Percentiles rank a stretch among this genome's conserved stretches.
Conservation (phyloP, 1,284 basidiomycete genomes). For the Ceratobasidium sp. region DNA sequence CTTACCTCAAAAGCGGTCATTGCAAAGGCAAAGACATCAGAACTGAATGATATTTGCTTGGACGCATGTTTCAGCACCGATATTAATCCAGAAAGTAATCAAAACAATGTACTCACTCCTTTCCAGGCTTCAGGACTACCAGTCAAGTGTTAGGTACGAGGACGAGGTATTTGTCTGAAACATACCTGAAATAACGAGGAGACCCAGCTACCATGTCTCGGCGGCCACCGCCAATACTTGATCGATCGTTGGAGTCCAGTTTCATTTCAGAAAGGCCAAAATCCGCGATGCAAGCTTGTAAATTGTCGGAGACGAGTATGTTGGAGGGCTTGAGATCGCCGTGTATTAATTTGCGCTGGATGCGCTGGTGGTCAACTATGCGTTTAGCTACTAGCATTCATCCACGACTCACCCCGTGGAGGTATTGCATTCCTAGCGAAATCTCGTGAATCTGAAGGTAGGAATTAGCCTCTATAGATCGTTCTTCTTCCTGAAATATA, state of each 20-base stretch:
- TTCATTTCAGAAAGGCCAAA: slow-evolving; percentile 68
- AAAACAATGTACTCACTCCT: slow-evolving; percentile 61
- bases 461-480: not conserved
- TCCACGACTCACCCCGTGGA: slow-evolving; percentile 60
- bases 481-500: slow-evolving; percentile 12
- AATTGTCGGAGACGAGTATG: slow-evolving; percentile 61
- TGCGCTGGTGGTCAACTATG: slow-evolving; percentile 15
- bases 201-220: not conserved
- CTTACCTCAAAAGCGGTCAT: slow-evolving; percentile 67
- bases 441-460: slow-evolving; percentile 59
- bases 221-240: slow-evolving; percentile 4
- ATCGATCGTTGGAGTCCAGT: slow-evolving; percentile 17
- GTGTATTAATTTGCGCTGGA: slow-evolving; percentile 52
- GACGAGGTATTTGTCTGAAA: slow-evolving; percentile 3
- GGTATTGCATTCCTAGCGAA: slow-evolving; percentile 59
- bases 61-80: slow-evolving; percentile 53
- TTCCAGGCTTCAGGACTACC: slow-evolving; percentile 45
- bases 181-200: slow-evolving; percentile 24
- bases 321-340: slow-evolving; percentile 54
- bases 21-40: slow-evolving; percentile 65
- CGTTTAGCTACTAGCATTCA: slow-evolving; percentile 8
- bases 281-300: slow-evolving; percentile 66
- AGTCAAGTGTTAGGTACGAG: not conserved
- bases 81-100: slow-evolving; percentile 51
- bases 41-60: slow-evolving; percentile 60